phyloP scores from a whole-genome alignment of 345 rosid genomes.

The Populus pruinosa region DNA sequence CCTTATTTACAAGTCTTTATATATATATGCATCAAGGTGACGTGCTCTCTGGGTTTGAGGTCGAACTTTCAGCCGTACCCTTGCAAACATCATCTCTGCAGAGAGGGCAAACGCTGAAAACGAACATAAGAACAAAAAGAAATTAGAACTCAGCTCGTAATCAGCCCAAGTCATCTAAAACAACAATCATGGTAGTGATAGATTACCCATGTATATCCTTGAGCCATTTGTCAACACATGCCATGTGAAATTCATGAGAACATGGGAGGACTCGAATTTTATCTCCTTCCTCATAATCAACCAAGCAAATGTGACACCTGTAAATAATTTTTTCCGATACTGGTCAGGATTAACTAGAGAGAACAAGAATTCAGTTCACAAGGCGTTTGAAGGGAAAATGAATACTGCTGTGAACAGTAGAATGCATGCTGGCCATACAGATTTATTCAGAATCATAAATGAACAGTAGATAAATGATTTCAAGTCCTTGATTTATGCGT shows the following conservation, averaged over 20 bases:
- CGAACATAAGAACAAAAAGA: not conserved
- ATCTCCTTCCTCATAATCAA: slow-evolving; percentile 27
- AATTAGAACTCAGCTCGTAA: not conserved
- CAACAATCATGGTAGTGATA: not conserved
- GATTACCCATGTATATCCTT: slow-evolving; percentile 24
- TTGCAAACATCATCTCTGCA: slow-evolving; percentile 29
- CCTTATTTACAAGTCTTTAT: not conserved
- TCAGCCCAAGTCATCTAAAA: not conserved
- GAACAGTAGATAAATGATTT: not conserved
- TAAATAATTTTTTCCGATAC: not conserved
- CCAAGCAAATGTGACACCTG: slow-evolving; percentile 30
- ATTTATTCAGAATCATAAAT: not conserved
- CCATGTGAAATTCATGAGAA: slow-evolving; percentile 27
- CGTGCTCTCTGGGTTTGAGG: slow-evolving; percentile 1
- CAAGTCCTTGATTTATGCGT: not conserved
- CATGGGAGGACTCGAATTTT: slow-evolving; percentile 27
- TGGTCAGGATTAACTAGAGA: not conserved
- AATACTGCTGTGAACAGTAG: not conserved
- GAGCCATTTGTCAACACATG: slow-evolving; percentile 27
- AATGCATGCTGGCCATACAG: not conserved
- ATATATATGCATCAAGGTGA: not conserved
- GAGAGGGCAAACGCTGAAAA: slow-evolving; percentile 25
- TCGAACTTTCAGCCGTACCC: slow-evolving; percentile 8
- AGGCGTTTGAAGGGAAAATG: not conserved
- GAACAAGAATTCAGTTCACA: not conserved